These are phyloP conservation scores for Skeletonema menzelii DNA, from an alignment of 108 stramenopile genomes.

Conservation along the genomic window DNA sequence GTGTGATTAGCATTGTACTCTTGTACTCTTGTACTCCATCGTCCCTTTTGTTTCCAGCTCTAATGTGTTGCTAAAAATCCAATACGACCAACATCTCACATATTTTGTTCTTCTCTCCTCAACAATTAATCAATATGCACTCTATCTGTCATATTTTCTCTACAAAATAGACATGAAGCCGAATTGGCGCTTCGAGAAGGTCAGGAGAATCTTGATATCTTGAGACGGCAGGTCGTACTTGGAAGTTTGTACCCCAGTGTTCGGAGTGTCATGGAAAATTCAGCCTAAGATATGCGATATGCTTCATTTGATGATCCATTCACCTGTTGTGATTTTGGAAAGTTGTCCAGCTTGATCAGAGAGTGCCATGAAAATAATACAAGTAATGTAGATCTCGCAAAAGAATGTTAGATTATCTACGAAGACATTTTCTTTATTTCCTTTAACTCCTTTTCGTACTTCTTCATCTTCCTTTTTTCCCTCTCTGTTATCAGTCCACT, in stretches of 20 bases:
- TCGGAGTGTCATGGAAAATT: constrained; percentile 76
- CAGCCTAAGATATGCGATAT: neutral
- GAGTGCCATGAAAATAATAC: too few species aligned
- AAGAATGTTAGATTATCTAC: neutral
- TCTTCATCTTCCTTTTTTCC: constrained; percentile 53
- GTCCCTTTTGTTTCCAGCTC: neutral
- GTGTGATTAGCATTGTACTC: too few species aligned
- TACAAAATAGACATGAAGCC: constrained; percentile 54
- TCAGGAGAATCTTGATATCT: constrained; percentile 62
- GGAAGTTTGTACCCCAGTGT: constrained; percentile 77
- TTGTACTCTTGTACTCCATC: too few species aligned
- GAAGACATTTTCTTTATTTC: constrained; percentile 62
- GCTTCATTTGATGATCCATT: neutral
- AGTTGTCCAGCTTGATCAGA: too few species aligned
- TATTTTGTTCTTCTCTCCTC: neutral
- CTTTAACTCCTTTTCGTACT: constrained; percentile 66
- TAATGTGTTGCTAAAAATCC: neutral
- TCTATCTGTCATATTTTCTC: neutral
- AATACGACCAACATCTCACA: too few species aligned
- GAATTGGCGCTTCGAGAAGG: constrained; percentile 63
- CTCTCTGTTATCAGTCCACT: constrained; percentile 68
- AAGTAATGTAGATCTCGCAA: too few species aligned
- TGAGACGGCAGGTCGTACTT: constrained; percentile 66
- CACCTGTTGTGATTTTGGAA: too few species aligned
- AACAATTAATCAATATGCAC: neutral